Conservation (phyloP, 169 alveolate genomes). For the Neospora caninum region DNA sequence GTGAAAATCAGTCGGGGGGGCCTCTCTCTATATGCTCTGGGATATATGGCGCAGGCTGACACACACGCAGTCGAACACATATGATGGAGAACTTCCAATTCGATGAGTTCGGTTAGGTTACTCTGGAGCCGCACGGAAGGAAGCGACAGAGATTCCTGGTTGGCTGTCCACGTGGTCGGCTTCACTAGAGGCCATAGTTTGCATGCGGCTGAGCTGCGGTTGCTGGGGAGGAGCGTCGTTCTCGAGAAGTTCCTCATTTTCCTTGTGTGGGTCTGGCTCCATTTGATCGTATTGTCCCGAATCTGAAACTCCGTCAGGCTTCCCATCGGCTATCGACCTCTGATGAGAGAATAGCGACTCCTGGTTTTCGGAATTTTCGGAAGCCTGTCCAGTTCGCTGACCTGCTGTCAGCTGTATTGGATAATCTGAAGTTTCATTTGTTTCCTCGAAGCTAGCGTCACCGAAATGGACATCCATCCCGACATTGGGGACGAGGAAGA, state of each 20-base stretch:
- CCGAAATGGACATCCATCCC: constrained; percentile 51
- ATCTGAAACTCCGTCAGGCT: background rate
- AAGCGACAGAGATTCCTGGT: background rate
- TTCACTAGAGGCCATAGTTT: constrained; percentile 1
- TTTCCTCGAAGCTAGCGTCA: background rate
- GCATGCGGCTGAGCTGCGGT: background rate
- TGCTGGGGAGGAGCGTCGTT: background rate
- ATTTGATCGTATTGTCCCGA: background rate
- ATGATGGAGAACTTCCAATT: too few relatives aligned
- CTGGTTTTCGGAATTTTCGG: background rate
- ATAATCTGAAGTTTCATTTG: background rate
- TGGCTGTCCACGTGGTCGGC: background rate
- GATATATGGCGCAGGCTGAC: too few relatives aligned
- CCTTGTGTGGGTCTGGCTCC: background rate
- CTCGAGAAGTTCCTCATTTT: background rate
- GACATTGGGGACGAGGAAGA: constrained; percentile 63
- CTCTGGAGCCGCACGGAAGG: too few relatives aligned
- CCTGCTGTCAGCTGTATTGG: background rate
- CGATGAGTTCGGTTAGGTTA: too few relatives aligned
- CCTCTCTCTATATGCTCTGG: too few relatives aligned
- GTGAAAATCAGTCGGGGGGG: too few relatives aligned
- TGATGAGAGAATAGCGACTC: background rate
- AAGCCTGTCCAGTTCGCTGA: background rate
- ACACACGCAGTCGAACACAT: too few relatives aligned
- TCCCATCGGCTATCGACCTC: background rate